Evolutionary conservation across 2,329 filamentous ascomycete species (phyloP), one percentile per base, ranked within the genome.

Genomic region (Pestalotiopsis sp.): DNA sequence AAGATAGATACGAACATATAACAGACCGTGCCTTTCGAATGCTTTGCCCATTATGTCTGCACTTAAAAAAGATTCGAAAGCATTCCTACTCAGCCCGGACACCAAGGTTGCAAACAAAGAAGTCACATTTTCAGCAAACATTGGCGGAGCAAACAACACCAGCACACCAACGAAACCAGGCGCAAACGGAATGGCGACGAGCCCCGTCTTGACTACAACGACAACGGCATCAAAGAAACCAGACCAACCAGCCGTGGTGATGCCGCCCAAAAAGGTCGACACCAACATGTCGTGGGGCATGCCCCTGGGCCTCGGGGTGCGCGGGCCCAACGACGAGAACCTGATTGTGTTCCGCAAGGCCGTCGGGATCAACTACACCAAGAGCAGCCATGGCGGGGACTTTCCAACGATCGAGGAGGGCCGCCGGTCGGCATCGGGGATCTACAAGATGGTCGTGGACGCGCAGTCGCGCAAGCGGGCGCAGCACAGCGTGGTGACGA

Each of bases 341-440:
- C 76, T 85, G 1, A 56, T 79, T 23, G 79, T 84, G 57, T 85
- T 84, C 74, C 78, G 82, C 27, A 77, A 77, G 4, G 83, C 84
- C 0, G 71, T 85, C 0, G 83, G 83, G 2, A 85, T 85, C 73
- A 81, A 82, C 72, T 74, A 69, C 58, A 68, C 76, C 57, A 70
- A 72, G 7, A 68, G 31, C 31, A 36, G 74, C 0, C 64, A 66
- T 5, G n/a, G 64, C 1, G 72, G 31, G 31, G 31, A 77, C 3
- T 73, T 72, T 45, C 68, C 69, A 3, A 76, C 77, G 0, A 71
- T 80, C 1, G 82, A 82, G 61, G 75, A 77, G 31, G 79, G 78
- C 23, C 80, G 79, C 39, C 72, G 73, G 67, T 72, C 67, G 25
- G 78, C 81, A 1, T 72, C 76, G 6, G 82, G 82, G 3, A 80